Conservation (phyloP, 345 rosid species). For the Melastoma malabathricum region DNA sequence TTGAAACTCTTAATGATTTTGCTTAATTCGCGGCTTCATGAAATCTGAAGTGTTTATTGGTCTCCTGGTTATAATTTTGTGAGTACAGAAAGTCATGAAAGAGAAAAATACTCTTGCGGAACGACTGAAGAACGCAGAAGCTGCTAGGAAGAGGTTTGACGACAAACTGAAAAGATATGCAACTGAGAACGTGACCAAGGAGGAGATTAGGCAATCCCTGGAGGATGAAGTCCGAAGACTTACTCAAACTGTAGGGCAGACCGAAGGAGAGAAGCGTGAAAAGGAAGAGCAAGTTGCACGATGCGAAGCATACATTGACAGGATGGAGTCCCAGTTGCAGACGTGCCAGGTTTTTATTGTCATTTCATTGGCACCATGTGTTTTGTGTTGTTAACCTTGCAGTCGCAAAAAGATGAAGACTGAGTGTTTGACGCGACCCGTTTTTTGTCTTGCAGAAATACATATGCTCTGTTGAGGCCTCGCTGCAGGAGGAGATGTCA, state of each 20-base stretch:
- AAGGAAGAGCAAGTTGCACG: slow-evolving; percentile 88
- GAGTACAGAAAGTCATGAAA: slow-evolving; percentile 67
- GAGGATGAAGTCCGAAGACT: slow-evolving; percentile 80
- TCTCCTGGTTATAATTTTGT: slow-evolving; percentile 6
- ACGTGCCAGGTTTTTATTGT: slow-evolving; percentile 62
- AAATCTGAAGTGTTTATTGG: background rate
- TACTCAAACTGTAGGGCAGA: slow-evolving; percentile 81
- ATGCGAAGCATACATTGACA: slow-evolving; percentile 86
- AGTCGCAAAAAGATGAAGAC: too few relatives aligned
- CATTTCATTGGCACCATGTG: background rate
- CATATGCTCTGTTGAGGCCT: slow-evolving; percentile 56
- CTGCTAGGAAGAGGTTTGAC: slow-evolving; percentile 84
- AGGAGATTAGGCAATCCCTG: slow-evolving; percentile 77
- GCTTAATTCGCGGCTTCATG: too few relatives aligned
- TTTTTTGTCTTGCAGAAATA: slow-evolving; percentile 50
- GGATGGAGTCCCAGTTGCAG: slow-evolving; percentile 81
- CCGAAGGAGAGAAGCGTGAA: slow-evolving; percentile 87
- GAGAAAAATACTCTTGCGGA: slow-evolving; percentile 91
- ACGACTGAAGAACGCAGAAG: slow-evolving; percentile 75
- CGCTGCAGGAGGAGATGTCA: slow-evolving; percentile 79
- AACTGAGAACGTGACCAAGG: slow-evolving; percentile 71
- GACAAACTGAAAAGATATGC: slow-evolving; percentile 80
- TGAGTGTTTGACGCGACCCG: slow-evolving; percentile 1
- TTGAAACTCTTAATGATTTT: too few relatives aligned
- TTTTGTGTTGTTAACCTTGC: background rate